These are phyloP conservation scores for Actinomucor elegans DNA, from an alignment of 371 early-diverging fungal species.

Conservation along the genomic window DNA sequence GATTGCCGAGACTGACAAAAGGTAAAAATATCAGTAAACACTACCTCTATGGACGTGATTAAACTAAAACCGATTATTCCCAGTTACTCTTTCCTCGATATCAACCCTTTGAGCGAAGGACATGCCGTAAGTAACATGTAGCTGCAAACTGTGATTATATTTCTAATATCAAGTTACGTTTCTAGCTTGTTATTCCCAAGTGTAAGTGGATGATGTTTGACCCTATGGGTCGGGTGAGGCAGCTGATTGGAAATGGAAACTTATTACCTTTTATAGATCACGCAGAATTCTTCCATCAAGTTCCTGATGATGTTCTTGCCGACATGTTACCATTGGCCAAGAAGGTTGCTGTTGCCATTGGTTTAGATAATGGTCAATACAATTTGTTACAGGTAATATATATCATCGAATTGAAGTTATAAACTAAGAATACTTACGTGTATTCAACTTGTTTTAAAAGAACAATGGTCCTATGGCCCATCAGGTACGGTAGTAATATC, in stretches of 20 bases:
- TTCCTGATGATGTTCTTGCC: conserved; percentile 83
- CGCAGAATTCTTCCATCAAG: conserved; percentile 84
- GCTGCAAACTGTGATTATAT: no score
- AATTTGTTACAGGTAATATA: conserved; percentile 91
- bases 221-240: neutral
- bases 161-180: no score
- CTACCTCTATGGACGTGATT: neutral
- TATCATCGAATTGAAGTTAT: no score
- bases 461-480: conserved; percentile 74
- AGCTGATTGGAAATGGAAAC: neutral
- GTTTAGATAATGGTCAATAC: conserved; percentile 64
- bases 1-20: conserved; percentile 80
- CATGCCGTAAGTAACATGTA: conserved; percentile 70
- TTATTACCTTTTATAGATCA: conserved; percentile 66
- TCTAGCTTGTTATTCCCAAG: conserved; percentile 84
- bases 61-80: neutral
- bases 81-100: conserved; percentile 74
- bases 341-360: conserved; percentile 76
- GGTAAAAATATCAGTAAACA: conserved; percentile 28
- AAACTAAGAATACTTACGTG: no score
- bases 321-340: conserved; percentile 91
- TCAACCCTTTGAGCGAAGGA: conserved; percentile 78
- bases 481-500: no score
- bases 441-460: conserved; percentile 34
- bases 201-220: conserved; percentile 46